phyloP scores from a whole-genome alignment of 495 filamentous ascomycete genomes.

The Penicillium tannophilum region DNA sequence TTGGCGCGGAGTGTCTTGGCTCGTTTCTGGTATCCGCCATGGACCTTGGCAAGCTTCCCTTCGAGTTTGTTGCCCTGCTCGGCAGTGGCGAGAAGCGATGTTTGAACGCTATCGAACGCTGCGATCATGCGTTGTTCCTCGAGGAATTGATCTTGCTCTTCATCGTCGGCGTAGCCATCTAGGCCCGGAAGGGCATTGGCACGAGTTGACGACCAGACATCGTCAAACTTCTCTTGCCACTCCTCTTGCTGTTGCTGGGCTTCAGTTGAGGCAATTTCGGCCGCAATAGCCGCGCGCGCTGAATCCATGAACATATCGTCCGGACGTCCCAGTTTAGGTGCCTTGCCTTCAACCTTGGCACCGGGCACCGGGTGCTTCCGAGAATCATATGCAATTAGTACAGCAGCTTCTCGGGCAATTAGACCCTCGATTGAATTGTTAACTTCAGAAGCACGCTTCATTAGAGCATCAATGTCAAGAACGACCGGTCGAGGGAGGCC shows the following conservation, averaged over 20 bases:
- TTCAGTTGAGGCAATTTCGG: conserved; percentile 60
- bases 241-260: conserved; percentile 52
- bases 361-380: conserved; percentile 69
- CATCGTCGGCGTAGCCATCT: conserved; percentile 72
- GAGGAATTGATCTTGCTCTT: conserved; percentile 44
- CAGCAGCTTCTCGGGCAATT: conserved; percentile 74
- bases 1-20: conserved; percentile 80
- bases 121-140: conserved; percentile 53
- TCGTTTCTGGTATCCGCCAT: conserved; percentile 89
- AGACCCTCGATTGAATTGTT: conserved; percentile 58
- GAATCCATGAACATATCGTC: conserved; percentile 71
- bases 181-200: conserved; percentile 69
- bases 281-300: conserved; percentile 73
- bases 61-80: conserved; percentile 82
- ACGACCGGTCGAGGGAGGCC: conserved; percentile 75
- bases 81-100: conserved; percentile 68
- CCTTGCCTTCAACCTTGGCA: conserved; percentile 61
- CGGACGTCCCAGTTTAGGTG: conserved; percentile 61
- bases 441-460: conserved; percentile 58
- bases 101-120: conserved; percentile 61
- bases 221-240: conserved; percentile 60
- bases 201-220: conserved; percentile 67
- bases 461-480: conserved; percentile 69
- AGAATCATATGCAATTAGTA: conserved; percentile 81
- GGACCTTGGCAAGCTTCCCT: conserved; percentile 86